phyloP scores from a whole-genome alignment of 176 grass and related monocot species.

The Oryza punctata region DNA sequence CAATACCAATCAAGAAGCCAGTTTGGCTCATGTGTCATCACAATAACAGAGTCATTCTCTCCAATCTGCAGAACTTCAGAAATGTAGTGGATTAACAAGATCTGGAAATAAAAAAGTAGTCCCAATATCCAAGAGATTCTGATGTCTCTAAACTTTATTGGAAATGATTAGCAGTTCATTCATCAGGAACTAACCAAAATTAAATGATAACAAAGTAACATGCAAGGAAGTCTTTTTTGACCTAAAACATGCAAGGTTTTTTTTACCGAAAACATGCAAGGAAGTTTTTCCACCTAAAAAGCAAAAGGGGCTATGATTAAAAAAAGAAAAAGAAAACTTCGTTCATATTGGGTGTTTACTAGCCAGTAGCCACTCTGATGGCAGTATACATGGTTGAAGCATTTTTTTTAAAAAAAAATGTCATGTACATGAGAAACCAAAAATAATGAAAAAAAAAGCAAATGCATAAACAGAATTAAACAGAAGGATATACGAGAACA shows the following conservation, averaged over 20 bases:
- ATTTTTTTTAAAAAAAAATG: constrained; percentile 6
- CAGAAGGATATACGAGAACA: constrained; percentile 1
- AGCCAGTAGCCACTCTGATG: constrained; percentile 3
- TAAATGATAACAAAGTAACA: constrained; percentile 12
- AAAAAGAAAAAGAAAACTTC: background rate
- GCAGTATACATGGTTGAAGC: constrained; percentile 19
- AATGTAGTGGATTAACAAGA: constrained; percentile 48
- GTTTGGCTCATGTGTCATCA: constrained; percentile 87
- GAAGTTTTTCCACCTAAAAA: background rate
- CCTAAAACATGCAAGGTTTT: background rate
- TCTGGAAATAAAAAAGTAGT: constrained; percentile 38
- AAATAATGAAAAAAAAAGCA: constrained; percentile 27
- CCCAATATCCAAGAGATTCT: constrained; percentile 23
- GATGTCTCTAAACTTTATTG: constrained; percentile 27
- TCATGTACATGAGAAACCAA: background rate
- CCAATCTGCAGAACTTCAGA: constrained; percentile 69
- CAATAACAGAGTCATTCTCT: constrained; percentile 80
- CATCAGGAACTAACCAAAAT: constrained; percentile 18
- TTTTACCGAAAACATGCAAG: background rate
- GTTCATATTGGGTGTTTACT: background rate
- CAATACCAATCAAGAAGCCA: constrained; percentile 99
- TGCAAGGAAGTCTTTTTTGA: background rate
- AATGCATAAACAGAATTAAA: background rate
- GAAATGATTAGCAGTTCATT: background rate
- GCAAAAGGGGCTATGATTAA: background rate